Percentiles rank a stretch among this genome's conserved stretches.
phyloP scores from a whole-genome alignment of 305 asterid genomes.

The Nicotiana rustica region DNA sequence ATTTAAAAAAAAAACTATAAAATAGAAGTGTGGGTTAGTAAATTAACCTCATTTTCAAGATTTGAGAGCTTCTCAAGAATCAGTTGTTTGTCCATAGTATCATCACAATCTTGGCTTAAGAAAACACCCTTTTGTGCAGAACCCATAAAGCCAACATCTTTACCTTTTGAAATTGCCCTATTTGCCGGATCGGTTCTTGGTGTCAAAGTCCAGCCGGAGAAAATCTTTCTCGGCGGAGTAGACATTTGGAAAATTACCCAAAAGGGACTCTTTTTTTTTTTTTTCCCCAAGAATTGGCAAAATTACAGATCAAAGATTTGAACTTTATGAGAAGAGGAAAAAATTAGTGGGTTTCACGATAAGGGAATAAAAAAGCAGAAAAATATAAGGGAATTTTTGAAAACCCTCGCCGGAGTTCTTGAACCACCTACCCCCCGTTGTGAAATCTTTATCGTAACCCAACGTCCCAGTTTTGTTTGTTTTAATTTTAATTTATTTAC shows the following conservation, averaged over 20 bases:
- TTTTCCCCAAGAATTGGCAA: neutral
- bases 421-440: constrained; percentile 5
- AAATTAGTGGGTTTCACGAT: constrained; percentile 25
- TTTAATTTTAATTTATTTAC: constrained; percentile 31
- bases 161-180: constrained; percentile 50
- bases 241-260: constrained; percentile 55
- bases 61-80: constrained; percentile 60
- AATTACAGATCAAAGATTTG: constrained; percentile 29
- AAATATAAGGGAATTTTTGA: neutral
- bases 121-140: constrained; percentile 27
- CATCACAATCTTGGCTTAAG: constrained; percentile 18
- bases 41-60: constrained; percentile 84
- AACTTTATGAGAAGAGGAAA: neutral
- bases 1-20: neutral
- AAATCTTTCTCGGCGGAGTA: constrained; percentile 75
- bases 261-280: neutral
- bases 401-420: constrained; percentile 33
- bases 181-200: constrained; percentile 62
- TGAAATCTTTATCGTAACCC: constrained; percentile 16
- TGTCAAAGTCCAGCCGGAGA: constrained; percentile 64
- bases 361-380: neutral
- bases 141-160: constrained; percentile 51
- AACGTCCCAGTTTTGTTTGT: neutral
- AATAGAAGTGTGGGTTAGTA: neutral
- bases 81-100: constrained; percentile 44